These are phyloP conservation scores for Aspergillus sp. DNA, from an alignment of 2,329 filamentous ascomycete genomes.

Conservation along the genomic window DNA sequence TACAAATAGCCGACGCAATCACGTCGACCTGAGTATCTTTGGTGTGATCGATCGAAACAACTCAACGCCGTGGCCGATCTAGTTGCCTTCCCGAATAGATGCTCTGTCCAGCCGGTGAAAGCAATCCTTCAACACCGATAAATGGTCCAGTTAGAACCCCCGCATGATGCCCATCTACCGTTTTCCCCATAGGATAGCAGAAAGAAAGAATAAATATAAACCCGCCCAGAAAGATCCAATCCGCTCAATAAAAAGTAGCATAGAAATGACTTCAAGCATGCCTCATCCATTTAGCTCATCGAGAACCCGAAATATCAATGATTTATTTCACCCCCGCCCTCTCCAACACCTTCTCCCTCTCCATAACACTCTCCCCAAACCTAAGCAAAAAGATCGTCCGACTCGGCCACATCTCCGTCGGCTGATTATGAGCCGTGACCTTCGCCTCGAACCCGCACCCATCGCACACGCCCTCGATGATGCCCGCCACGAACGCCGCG, in stretches of 20 bases:
- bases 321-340: constrained; percentile 53
- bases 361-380: constrained; percentile 86
- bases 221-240: not conserved
- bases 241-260: not conserved
- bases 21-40: not conserved
- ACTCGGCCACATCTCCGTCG: constrained; percentile 84
- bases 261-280: too few species aligned
- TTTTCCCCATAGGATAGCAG: not conserved
- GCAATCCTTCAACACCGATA: not conserved
- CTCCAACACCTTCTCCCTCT: constrained; percentile 80
- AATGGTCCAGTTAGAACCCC: not conserved
- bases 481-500: constrained; percentile 90
- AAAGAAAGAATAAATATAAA: not conserved
- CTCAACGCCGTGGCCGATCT: not conserved
- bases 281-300: too few species aligned
- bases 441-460: constrained; percentile 84
- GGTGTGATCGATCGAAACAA: not conserved
- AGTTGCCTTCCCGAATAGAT: not conserved
- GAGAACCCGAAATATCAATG: too few species aligned
- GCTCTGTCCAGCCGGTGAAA: not conserved
- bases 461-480: constrained; percentile 94
- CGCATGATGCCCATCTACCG: not conserved
- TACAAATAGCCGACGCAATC: not conserved
- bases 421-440: constrained; percentile 81
- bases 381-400: constrained; percentile 95